Evolutionary conservation across 2,329 filamentous ascomycete species (phyloP).

Genomic region (Hortaea sp.): DNA sequence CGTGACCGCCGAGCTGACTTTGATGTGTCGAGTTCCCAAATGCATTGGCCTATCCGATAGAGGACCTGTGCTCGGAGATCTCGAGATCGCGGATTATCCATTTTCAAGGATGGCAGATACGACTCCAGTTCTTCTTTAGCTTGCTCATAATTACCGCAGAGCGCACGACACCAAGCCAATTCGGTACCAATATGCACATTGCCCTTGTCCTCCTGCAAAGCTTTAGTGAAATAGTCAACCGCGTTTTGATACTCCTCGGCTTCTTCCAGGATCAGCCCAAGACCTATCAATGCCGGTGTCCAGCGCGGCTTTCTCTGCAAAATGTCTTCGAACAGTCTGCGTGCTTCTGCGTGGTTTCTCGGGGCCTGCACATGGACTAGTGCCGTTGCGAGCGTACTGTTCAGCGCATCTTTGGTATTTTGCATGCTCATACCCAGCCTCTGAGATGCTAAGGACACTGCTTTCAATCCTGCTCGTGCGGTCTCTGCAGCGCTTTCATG

Average conservation of each 20-base stretch:
- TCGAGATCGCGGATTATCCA: slow-evolving; percentile 48
- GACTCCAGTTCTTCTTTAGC: slow-evolving; percentile 61
- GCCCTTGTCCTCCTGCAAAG: slow-evolving; percentile 58
- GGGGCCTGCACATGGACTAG: slow-evolving; percentile 85
- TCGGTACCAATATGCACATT: slow-evolving; percentile 78
- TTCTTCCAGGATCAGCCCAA: slow-evolving; percentile 86
- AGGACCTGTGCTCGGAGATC: slow-evolving; percentile 77
- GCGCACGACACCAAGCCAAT: slow-evolving; percentile 81
- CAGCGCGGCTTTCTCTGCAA: slow-evolving; percentile 65
- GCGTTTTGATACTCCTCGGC: slow-evolving; percentile 81
- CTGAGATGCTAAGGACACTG: slow-evolving; percentile 49
- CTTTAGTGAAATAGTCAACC: slow-evolving; percentile 67
- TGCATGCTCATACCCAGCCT: slow-evolving; percentile 60
- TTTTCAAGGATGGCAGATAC: slow-evolving; percentile 56
- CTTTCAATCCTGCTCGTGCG: slow-evolving; percentile 61
- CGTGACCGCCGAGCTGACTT: slow-evolving; percentile 67
- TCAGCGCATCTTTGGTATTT: slow-evolving; percentile 64
- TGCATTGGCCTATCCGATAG: slow-evolving; percentile 75
- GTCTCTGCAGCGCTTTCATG: slow-evolving; percentile 71
- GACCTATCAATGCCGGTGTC: slow-evolving; percentile 73
- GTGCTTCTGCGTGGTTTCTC: slow-evolving; percentile 80
- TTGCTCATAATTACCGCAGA: slow-evolving; percentile 62
- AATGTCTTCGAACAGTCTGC: slow-evolving; percentile 72
- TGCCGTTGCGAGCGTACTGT: slow-evolving; percentile 71
- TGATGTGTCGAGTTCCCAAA: slow-evolving; percentile 75